Evolutionary conservation across 805 yeast genomes (phyloP).

Genomic region (Teunomyces gatunensis): DNA sequence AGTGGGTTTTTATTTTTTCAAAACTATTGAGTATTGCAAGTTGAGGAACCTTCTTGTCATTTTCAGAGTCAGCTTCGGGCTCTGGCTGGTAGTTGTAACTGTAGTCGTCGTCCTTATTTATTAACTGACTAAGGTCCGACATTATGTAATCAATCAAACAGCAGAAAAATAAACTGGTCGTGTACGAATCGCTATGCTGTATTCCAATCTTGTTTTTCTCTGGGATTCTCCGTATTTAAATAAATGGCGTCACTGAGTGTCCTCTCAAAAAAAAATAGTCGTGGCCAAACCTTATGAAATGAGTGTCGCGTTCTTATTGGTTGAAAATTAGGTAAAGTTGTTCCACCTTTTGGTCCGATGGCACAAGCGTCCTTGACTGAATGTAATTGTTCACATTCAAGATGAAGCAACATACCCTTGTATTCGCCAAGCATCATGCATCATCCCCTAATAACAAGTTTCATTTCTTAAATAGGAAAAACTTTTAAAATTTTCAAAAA

Average conservation of each 20-base stretch:
- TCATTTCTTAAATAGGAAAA: too few relatives aligned
- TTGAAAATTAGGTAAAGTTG: not conserved
- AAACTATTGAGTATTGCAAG: conserved; percentile 34
- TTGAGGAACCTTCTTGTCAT: conserved; percentile 23
- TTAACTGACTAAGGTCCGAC: conserved; percentile 27
- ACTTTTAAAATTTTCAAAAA: not conserved
- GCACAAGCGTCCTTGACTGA: not conserved
- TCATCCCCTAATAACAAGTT: too few relatives aligned
- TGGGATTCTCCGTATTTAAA: conserved; percentile 1
- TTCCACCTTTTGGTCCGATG: not conserved
- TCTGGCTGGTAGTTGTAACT: conserved; percentile 10
- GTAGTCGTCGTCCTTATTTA: conserved; percentile 23
- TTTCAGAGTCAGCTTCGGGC: not conserved
- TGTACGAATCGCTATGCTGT: not conserved
- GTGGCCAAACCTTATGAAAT: not conserved
- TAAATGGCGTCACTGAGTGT: conserved; percentile 1
- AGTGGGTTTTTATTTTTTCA: conserved; percentile 69
- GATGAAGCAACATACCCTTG: too few relatives aligned
- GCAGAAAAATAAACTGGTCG: not conserved
- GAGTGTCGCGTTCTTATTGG: conserved; percentile 1
- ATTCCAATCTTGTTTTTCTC: not conserved
- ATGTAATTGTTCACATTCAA: too few relatives aligned
- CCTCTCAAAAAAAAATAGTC: not conserved
- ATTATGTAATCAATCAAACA: conserved; percentile 9
- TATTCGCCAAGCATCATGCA: too few relatives aligned